Percentiles rank a stretch among this genome's conserved stretches.
Evolutionary conservation across 176 grass and related monocot species (phyloP).

Genomic region (Ananas comosus): DNA sequence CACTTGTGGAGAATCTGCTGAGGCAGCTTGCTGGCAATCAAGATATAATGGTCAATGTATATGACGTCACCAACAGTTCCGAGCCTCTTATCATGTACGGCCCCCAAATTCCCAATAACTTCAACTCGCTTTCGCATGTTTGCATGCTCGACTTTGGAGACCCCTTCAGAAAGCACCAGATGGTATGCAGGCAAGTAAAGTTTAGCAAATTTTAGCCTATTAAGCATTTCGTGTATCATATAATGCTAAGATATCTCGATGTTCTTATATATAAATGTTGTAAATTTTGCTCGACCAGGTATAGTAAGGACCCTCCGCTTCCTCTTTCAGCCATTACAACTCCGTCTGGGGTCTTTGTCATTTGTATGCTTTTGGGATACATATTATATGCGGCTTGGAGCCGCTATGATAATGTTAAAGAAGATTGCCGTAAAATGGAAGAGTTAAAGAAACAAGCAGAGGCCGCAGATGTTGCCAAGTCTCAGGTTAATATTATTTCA

Average conservation of each 20-base stretch:
- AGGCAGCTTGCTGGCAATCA: slow-evolving; percentile 85
- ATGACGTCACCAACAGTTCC: slow-evolving; percentile 76
- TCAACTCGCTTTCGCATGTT: slow-evolving; percentile 40
- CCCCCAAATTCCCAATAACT: slow-evolving; percentile 56
- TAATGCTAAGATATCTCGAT: slow-evolving; percentile 1
- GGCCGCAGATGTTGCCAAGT: slow-evolving; percentile 95
- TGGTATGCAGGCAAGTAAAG: slow-evolving; percentile 76
- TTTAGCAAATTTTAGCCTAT: slow-evolving; percentile 4
- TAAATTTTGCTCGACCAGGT: slow-evolving; percentile 43
- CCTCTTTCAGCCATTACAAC: slow-evolving; percentile 58
- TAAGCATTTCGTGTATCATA: slow-evolving; percentile 1
- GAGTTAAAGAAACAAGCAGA: slow-evolving; percentile 75
- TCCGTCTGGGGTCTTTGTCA: slow-evolving; percentile 66
- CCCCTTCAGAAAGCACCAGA: slow-evolving; percentile 83
- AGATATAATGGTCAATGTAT: slow-evolving; percentile 96
- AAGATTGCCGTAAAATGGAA: slow-evolving; percentile 93
- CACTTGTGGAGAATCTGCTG: slow-evolving; percentile 86
- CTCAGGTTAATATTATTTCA: slow-evolving; percentile 53
- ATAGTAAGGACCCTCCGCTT: slow-evolving; percentile 60
- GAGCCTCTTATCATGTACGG: slow-evolving; percentile 93
- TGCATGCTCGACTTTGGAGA: slow-evolving; percentile 90
- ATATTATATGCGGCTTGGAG: slow-evolving; percentile 85
- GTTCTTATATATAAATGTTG: slow-evolving; percentile 18
- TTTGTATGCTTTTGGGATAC: slow-evolving; percentile 68
- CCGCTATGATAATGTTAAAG: slow-evolving; percentile 88